Evolutionary conservation across 495 filamentous ascomycete species (phyloP), one percentile per base, ranked within the genome.

Genomic region (Paragyromitra xinjiangensis): DNA sequence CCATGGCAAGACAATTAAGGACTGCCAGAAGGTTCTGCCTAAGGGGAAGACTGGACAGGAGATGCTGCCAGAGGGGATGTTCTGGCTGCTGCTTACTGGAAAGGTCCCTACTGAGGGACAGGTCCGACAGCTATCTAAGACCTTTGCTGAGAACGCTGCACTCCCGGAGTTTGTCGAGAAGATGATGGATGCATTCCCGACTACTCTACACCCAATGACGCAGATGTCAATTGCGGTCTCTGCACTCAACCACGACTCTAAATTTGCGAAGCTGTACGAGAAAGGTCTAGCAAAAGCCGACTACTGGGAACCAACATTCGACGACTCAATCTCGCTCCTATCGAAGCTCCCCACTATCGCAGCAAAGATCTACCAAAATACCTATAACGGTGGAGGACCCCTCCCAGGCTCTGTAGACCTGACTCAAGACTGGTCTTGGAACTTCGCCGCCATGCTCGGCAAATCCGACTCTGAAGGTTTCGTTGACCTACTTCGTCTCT

Each of bases 41-140:
- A 98, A 97, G 86, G 95, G 94, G 66, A 92, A 89, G 69, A 89
- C 92, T 2, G 95, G 95, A 71, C 95, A 93, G n/a, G 95, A 99
- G 86, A 98, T 98, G 96, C 91, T 99, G 2, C 95, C 95, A 48
- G 95, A 99, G 85, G 91, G 94, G 82, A 98, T 99, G 95, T 99
- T 99, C 88, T 99, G 95, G 95, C 91, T 99, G 34, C 91, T 99
- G 16, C 85, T 99, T 73, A 99, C 95, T 8, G 96, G 95, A 71
- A 88, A 95, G 84, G 92, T 99, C 29, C 95, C 95, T 9, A 92
- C 92, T 2, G 91, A 90, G 29, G 83, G 84, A 45, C 95, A 99
- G 84, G 88, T 94, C 65, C 93, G 95, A 79, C 85, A 85, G 56
- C 90, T 99, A 77, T 95, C 92, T 51, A 88, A 90, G 51, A 92